Evolutionary conservation across 139 green algal species (phyloP).

Genomic region (Klebsormidium nitens): DNA sequence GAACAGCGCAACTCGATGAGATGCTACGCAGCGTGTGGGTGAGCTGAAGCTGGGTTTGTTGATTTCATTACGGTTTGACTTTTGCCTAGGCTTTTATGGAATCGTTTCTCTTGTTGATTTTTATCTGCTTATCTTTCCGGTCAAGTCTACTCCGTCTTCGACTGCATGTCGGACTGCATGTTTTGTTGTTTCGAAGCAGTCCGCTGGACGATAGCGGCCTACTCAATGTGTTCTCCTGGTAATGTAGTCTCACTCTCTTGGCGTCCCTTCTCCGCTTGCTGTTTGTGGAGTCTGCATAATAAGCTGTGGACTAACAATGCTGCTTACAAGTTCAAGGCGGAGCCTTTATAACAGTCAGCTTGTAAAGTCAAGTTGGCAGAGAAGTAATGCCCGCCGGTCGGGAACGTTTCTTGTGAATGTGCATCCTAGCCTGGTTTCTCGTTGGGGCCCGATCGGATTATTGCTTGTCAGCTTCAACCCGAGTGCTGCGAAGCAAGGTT

Average conservation of each 20-base stretch:
- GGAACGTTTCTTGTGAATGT: too few species aligned
- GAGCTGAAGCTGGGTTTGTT: too few species aligned
- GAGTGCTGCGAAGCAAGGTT: too few species aligned
- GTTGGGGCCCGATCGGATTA: too few species aligned
- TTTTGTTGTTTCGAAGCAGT: neutral
- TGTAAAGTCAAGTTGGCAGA: too few species aligned
- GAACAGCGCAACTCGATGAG: neutral
- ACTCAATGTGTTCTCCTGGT: neutral
- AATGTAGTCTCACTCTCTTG: neutral
- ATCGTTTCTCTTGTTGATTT: constrained; percentile 4
- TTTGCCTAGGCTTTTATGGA: neutral
- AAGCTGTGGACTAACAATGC: neutral
- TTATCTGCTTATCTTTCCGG: constrained; percentile 9
- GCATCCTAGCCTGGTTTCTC: too few species aligned
- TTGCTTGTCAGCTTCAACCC: too few species aligned
- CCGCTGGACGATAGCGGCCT: neutral
- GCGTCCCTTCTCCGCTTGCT: neutral
- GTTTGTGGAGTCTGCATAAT: neutral
- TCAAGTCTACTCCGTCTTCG: neutral
- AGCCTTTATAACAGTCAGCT: too few species aligned
- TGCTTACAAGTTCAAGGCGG: too few species aligned
- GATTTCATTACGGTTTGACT: too few species aligned
- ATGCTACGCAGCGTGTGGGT: neutral
- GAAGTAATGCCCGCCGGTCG: too few species aligned
- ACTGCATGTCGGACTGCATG: neutral